These are phyloP conservation scores for Rhodosporidiobolus sp. DNA, from an alignment of 768 basidiomycete genomes.

Conservation along the genomic window DNA sequence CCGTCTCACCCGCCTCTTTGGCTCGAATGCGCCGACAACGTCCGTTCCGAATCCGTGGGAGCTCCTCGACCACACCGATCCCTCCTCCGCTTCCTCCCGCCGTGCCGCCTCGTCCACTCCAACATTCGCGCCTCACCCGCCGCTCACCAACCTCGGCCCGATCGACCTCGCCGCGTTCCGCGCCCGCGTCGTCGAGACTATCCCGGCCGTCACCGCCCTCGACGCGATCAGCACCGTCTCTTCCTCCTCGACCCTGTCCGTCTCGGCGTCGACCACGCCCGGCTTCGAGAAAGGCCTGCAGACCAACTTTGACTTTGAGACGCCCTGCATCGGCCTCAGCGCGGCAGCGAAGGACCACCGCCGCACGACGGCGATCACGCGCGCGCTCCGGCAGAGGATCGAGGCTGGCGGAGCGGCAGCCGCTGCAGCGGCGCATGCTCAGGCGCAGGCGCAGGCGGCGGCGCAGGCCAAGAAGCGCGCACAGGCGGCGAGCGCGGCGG, in stretches of 20 bases:
- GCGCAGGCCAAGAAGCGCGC: neutral
- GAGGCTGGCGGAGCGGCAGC: neutral
- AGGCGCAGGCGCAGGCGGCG: neutral
- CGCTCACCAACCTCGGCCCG: constrained; percentile 32
- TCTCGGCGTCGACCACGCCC: neutral
- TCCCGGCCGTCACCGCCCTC: constrained; percentile 32
- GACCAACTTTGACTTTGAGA: constrained; percentile 41
- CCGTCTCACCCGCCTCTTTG: constrained; percentile 32
- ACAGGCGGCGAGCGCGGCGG: neutral
- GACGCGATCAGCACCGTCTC: constrained; percentile 22
- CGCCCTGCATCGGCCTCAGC: constrained; percentile 24
- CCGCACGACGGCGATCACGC: constrained; percentile 21
- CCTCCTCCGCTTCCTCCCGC: neutral
- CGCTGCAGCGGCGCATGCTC: neutral
- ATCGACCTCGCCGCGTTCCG: constrained; percentile 39
- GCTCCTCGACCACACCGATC: constrained; percentile 34
- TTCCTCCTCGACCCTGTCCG: constrained; percentile 5
- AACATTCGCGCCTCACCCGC: neutral
- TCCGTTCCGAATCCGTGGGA: constrained; percentile 36
- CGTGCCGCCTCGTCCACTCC: neutral
- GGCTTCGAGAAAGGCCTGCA: constrained; percentile 19
- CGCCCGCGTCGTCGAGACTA: constrained; percentile 17
- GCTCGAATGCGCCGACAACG: neutral
- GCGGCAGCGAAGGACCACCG: constrained; percentile 32
- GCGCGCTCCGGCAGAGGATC: neutral